Evolutionary conservation across 2,329 filamentous ascomycete species (phyloP).

Genomic region (Colletotrichum sp.): DNA sequence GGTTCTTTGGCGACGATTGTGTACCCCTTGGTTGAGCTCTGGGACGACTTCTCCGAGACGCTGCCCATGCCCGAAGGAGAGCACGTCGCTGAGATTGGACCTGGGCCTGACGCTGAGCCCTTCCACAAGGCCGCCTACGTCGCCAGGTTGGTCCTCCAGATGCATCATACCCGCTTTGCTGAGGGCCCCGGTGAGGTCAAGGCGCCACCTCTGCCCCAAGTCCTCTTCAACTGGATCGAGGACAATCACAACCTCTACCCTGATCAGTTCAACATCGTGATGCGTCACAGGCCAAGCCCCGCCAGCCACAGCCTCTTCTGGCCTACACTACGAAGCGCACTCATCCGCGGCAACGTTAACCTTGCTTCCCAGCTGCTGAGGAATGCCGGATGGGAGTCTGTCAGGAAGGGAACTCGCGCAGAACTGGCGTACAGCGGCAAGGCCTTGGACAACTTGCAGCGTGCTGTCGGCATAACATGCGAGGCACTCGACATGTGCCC

Average conservation of each 20-base stretch:
- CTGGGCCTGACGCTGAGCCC: slow-evolving; percentile 62
- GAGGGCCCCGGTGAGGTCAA: slow-evolving; percentile 38
- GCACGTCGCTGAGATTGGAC: slow-evolving; percentile 68
- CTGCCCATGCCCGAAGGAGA: slow-evolving; percentile 56
- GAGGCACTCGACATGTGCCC: slow-evolving; percentile 77
- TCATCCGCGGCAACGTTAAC: slow-evolving; percentile 76
- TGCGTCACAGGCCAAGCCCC: slow-evolving; percentile 71
- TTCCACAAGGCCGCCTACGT: slow-evolving; percentile 81
- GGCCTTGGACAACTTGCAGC: slow-evolving; percentile 79
- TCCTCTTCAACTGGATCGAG: slow-evolving; percentile 84
- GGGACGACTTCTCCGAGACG: slow-evolving; percentile 58
- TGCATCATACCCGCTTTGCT: slow-evolving; percentile 70
- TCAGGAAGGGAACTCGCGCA: slow-evolving; percentile 69
- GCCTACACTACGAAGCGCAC: slow-evolving; percentile 77
- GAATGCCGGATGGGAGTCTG: slow-evolving; percentile 79
- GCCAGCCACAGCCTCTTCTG: slow-evolving; percentile 82
- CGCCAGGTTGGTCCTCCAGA: slow-evolving; percentile 76
- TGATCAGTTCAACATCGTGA: slow-evolving; percentile 69
- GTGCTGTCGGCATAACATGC: slow-evolving; percentile 71
- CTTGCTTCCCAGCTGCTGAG: slow-evolving; percentile 72
- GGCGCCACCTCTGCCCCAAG: slow-evolving; percentile 69
- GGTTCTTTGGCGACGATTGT: slow-evolving; percentile 60
- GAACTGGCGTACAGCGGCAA: slow-evolving; percentile 74
- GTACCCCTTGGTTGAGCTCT: slow-evolving; percentile 56
- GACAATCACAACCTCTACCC: slow-evolving; percentile 75